Conservation (phyloP, 805 yeast genomes). For the Kodamaea jinghongensis region DNA sequence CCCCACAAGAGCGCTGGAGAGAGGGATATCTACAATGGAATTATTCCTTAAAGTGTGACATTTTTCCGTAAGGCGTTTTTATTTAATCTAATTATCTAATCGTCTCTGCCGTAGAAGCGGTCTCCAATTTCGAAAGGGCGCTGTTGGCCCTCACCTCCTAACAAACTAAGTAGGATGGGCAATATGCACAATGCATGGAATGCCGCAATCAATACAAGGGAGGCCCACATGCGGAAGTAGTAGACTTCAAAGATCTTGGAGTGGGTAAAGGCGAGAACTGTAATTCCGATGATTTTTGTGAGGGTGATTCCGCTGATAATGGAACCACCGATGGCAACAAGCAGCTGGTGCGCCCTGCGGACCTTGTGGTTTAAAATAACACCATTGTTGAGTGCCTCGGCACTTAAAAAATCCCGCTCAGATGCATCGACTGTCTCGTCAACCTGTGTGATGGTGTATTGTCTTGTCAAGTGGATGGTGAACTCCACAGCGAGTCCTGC, state of each 20-base stretch:
- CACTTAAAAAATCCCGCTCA: conserved; percentile 4
- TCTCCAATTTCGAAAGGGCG: not conserved
- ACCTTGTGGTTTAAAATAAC: conserved; percentile 8
- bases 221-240: conserved; percentile 93
- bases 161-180: conserved; percentile 57
- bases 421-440: conserved; percentile 2
- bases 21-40: too few relatives aligned
- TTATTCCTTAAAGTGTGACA: too few relatives aligned
- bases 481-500: conserved; percentile 93
- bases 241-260: conserved; percentile 88
- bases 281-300: conserved; percentile 86
- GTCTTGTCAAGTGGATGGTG: conserved; percentile 81
- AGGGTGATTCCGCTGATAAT: conserved; percentile 88
- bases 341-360: conserved; percentile 51
- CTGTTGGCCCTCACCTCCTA: conserved; percentile 1
- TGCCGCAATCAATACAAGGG: conserved; percentile 73
- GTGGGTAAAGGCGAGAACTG: conserved; percentile 80
- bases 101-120: conserved; percentile 2
- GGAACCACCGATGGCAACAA: conserved; percentile 81
- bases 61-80: too few relatives aligned
- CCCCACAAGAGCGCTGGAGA: too few relatives aligned
- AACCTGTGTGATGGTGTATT: conserved; percentile 48
- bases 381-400: not conserved
- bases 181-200: conserved; percentile 74
- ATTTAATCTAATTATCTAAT: not conserved